phyloP scores from a whole-genome alignment of 2,329 filamentous ascomycete genomes.

The Apiospora kogelbergensis region DNA sequence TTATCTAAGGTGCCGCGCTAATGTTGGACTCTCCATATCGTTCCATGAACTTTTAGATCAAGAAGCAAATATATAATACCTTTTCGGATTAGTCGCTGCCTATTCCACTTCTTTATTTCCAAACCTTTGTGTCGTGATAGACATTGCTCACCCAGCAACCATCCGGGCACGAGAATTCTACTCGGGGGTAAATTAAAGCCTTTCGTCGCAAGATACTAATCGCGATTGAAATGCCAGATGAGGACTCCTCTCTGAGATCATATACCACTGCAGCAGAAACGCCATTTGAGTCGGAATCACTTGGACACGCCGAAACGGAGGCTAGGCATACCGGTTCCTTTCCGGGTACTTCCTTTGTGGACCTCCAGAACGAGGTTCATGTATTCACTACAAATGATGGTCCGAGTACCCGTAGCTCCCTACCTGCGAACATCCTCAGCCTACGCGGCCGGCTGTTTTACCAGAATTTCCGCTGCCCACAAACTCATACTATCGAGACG shows the following conservation, averaged over 20 bases:
- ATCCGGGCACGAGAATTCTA: neutral
- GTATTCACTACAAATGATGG: neutral
- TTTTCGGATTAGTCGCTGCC: too few relatives aligned
- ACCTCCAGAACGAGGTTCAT: neutral
- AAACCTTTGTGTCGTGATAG: too few relatives aligned
- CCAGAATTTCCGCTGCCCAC: neutral
- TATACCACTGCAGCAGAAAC: neutral
- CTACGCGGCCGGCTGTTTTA: neutral
- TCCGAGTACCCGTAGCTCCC: neutral
- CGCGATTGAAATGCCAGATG: neutral
- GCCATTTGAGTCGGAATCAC: neutral
- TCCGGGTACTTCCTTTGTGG: neutral
- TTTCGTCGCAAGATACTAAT: neutral
- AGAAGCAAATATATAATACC: neutral
- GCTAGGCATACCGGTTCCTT: neutral
- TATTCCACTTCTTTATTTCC: too few relatives aligned
- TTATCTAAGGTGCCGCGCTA: neutral
- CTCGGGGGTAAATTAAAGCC: neutral
- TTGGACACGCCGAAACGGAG: neutral
- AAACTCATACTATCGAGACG: neutral
- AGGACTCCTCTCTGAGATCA: neutral
- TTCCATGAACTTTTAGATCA: neutral
- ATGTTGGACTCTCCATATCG: neutral
- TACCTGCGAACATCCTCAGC: neutral
- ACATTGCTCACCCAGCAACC: neutral